A percentile compares a stretch with the other conserved stretches of the same genome.
Conservation (phyloP, 768 basidiomycete species). For the Ramaria sp. region DNA sequence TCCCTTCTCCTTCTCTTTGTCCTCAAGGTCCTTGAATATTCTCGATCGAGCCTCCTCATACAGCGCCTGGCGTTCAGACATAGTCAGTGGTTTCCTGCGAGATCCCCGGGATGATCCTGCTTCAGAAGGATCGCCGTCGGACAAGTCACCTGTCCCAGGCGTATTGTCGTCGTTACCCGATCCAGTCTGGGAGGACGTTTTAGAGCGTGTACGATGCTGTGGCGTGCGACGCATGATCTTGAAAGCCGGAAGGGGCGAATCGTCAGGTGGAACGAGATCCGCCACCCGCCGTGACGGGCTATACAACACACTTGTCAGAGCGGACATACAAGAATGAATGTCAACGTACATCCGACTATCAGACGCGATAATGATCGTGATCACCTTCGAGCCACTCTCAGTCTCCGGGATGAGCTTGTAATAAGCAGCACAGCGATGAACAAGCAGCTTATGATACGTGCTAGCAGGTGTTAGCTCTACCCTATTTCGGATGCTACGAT, state of each 20-base stretch:
- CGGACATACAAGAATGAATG: conserved; percentile 7
- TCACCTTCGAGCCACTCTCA: conserved; percentile 53
- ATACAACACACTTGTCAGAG: conserved; percentile 12
- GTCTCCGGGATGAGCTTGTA: conserved; percentile 66
- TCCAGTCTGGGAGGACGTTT: conserved; percentile 55
- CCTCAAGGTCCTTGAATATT: conserved; percentile 79
- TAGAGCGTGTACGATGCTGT: conserved; percentile 42
- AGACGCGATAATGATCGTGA: conserved; percentile 41
- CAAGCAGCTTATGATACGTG: conserved; percentile 76
- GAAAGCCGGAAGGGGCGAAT: conserved; percentile 61
- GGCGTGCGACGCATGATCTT: conserved; percentile 75
- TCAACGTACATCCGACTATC: conserved; percentile 69
- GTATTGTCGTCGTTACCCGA: conserved; percentile 60
- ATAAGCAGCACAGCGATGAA: conserved; percentile 78
- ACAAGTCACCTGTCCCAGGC: conserved; percentile 24
- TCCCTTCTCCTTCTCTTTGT: conserved; percentile 44
- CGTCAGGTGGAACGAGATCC: conserved; percentile 71
- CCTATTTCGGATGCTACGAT: conserved; percentile 30
- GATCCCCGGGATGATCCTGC: conserved; percentile 53
- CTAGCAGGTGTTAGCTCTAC: conserved; percentile 60
- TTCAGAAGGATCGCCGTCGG: conserved; percentile 73
- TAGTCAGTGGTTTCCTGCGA: conserved; percentile 54
- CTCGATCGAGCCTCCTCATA: conserved; percentile 79
- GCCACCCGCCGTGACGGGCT: conserved; percentile 63
- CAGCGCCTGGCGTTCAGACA: conserved; percentile 82